Base-by-base conservation (phyloP, 2,329 filamentous ascomycete genomes). In the Malbranchea zuffiana region DNA sequence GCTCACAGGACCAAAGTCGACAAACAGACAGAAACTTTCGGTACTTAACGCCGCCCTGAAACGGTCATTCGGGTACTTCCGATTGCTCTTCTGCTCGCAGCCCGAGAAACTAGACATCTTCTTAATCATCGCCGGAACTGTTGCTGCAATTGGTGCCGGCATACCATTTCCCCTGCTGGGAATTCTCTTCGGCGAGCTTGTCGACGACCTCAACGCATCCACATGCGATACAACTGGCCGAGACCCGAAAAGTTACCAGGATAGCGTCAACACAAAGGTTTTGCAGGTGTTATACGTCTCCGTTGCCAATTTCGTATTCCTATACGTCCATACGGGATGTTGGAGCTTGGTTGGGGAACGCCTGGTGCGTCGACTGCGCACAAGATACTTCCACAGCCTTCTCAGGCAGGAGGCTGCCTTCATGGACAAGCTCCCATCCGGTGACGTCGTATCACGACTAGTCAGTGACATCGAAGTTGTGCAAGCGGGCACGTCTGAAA, bases 401-500 rank as follows among this genome's bases (percentile, higher is more conserved):
- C 60, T 81, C 10, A 61, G 67, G 32, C 75, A 80, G 49, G 75
- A 79, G 39, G 68, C 75, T 1, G 61, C 72, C 10, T 80, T 73
- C 51, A 80, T 80, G 50, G 77, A 81, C 47, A 67, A 66, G 10
- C 63, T 77, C 6, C 69, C 73, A 31, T 67, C 75, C 0, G 77
- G 76, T 11, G 74, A 80, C 52, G 70, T 81, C 8, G 68, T 73
- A 1, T 72, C 74, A 6, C 66, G 78, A 12, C 67, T 83, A 28
- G 76, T 76, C 49, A 66, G 67, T 37, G 78, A 82, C 47, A 77
- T 82, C 21, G 71, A 77, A 41, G 70, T 72, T 1, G 74, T 83
- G 35, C 78, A 79, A 48, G 69, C 71, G 0, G 79, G 79, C 10
- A 80, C 78, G 0, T 77, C 74, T 1, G 79, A 82, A 55, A 83